Conservation (phyloP, 208 protist genomes). For the Trypanosoma melophagium region DNA sequence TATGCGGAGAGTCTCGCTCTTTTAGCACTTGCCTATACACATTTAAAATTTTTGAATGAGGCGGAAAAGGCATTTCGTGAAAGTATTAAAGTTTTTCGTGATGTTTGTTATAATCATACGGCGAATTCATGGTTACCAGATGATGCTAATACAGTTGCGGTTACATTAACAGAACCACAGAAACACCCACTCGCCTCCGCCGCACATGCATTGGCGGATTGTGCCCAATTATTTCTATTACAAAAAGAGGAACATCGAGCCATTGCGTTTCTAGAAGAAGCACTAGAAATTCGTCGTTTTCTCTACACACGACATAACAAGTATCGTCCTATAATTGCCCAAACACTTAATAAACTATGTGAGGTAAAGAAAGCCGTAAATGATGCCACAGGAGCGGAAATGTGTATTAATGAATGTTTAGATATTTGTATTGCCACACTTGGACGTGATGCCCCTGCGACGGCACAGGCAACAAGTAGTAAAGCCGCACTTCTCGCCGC, state of each 20-base stretch:
- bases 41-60: conserved; percentile 86
- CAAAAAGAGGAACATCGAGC: conserved; percentile 65
- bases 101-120: conserved; percentile 80
- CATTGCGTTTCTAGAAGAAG: conserved; percentile 83
- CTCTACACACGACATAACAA: conserved; percentile 78
- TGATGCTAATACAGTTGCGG: conserved; percentile 14
- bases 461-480: conserved; percentile 81
- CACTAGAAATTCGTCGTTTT: conserved; percentile 84
- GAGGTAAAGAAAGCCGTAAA: conserved; percentile 83
- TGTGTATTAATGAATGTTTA: conserved; percentile 87
- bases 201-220: conserved; percentile 86
- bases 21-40: conserved; percentile 80
- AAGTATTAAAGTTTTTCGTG: conserved; percentile 80
- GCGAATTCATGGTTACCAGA: conserved; percentile 79
- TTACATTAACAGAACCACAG: conserved; percentile 61
- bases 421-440: conserved; percentile 82
- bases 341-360: conserved; percentile 88
- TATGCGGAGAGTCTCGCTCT: conserved; percentile 85
- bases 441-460: conserved; percentile 78
- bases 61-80: conserved; percentile 91
- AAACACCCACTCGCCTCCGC: conserved; percentile 78
- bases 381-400: conserved; percentile 78
- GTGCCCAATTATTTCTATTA: conserved; percentile 77
- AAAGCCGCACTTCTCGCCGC: conserved; percentile 79
- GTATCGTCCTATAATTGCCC: conserved; percentile 88